Evolutionary conservation across 768 basidiomycete species (phyloP), one percentile per base, ranked within the genome.

Genomic region (Boletus reticuloceps): DNA sequence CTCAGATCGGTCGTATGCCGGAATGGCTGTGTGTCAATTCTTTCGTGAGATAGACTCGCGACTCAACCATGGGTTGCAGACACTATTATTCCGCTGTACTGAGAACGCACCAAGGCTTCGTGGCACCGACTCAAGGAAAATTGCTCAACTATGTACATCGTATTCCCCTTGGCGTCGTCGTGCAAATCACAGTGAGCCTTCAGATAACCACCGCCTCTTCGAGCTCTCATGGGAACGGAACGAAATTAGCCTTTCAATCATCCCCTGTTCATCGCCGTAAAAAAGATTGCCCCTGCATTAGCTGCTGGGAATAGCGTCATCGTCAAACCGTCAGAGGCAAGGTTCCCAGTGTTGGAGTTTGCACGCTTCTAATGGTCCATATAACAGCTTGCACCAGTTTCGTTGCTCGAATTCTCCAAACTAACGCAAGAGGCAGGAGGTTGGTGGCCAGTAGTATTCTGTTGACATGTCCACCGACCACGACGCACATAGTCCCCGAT

Each of bases 251-350:
- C 91, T 3, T 94, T 93, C 70, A 94, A 94, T 61, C 91, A 94
- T 60, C 92, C 92, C 1, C 74, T 94, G n/a, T 70, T 94, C 36
- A 94, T 94, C 58, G 89, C 90, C 3, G 68, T 94, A 50, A 94
- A 94, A 77, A 94, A 94, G 72, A 87, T 94, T 51, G 89, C 86
- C 0, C 89, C 89, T 6, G 91, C 89, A 1, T 74, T 94, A 27
- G 91, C 91, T 42, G 88, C 90, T 9, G 91, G 91, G 6, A 93
- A 92, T 63, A 85, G 85, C 50, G 85, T 94, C 45, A 78, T 93
- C 47, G 84, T 92, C 19, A 93, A 92, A 62, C 88, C 90, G 1
- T 90, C 89, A 42, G 89, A 92, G 75, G 86, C 84, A 39, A 29
- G 20, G 9, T 44, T 34, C 22, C 12, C 31, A 43, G 11, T 4